A percentile compares a stretch with the other conserved stretches of the same genome.
Evolutionary conservation across 345 rosid species (phyloP).

Genomic region (Leavenworthia alabamica): DNA sequence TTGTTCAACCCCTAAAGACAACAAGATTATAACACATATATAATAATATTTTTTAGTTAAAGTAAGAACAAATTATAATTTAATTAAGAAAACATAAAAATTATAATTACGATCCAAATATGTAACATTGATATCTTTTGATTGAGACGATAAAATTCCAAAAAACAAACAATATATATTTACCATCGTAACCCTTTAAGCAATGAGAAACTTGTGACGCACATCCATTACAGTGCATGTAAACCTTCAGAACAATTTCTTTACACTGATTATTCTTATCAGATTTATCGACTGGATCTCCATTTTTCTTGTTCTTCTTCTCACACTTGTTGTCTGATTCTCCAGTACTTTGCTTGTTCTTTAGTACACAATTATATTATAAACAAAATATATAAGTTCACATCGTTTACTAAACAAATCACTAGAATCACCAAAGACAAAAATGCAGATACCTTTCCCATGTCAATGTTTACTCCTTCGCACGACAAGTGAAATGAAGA

Average conservation of each 20-base stretch:
- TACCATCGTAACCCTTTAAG: constrained; percentile 52
- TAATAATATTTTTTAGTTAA: not conserved
- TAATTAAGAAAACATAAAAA: not conserved
- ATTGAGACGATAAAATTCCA: not conserved
- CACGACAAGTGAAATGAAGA: constrained; percentile 3
- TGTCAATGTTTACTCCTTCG: not conserved
- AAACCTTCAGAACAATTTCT: constrained; percentile 52
- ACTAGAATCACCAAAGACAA: not conserved
- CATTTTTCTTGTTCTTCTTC: constrained; percentile 8
- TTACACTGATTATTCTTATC: constrained; percentile 24
- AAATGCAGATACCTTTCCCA: constrained; percentile 26
- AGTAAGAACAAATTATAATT: not conserved
- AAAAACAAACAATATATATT: not conserved
- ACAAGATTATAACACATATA: not conserved
- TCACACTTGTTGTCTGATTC: not conserved
- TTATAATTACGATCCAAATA: not conserved
- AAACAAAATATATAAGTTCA: not conserved
- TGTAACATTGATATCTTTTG: not conserved
- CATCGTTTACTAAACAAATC: not conserved
- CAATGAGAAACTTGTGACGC: constrained; percentile 42
- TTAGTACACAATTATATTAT: not conserved
- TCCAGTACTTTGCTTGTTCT: constrained; percentile 29
- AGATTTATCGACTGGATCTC: not conserved
- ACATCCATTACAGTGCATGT: constrained; percentile 70
- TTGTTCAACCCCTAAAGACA: constrained; percentile 47